These are phyloP conservation scores for Thyridium curvatum DNA, from an alignment of 2,329 filamentous ascomycete genomes.

Conservation along the genomic window DNA sequence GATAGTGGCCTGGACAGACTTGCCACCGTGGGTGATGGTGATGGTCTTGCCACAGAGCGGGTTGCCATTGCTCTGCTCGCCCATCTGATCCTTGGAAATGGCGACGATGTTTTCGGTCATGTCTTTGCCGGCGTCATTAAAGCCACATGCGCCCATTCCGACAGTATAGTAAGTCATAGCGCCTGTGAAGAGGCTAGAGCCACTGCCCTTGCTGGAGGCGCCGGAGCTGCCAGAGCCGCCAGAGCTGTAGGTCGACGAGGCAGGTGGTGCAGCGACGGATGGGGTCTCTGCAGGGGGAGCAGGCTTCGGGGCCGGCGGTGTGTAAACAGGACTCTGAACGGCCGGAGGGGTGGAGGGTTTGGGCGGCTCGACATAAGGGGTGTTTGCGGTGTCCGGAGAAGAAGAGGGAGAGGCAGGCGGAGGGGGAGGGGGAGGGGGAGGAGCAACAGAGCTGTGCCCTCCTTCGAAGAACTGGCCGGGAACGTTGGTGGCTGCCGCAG, in stretches of 20 bases:
- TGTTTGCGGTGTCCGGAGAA: conserved; percentile 6
- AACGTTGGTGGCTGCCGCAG: conserved; percentile 13
- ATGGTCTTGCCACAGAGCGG: conserved; percentile 64
- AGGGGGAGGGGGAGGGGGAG: background rate
- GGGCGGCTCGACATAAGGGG: conserved; percentile 5
- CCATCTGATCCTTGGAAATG: conserved; percentile 60
- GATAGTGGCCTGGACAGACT: conserved; percentile 50
- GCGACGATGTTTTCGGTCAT: conserved; percentile 58
- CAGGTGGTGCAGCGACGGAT: conserved; percentile 8
- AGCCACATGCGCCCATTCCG: conserved; percentile 64
- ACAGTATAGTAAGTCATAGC: conserved; percentile 71
- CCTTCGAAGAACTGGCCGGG: conserved; percentile 23
- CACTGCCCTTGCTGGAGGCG: conserved; percentile 12
- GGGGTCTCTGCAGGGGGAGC: conserved; percentile 9
- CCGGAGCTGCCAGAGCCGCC: conserved; percentile 13
- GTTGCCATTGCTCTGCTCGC: conserved; percentile 57
- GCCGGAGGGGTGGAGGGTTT: conserved; percentile 16
- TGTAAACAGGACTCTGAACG: conserved; percentile 6
- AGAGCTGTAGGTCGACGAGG: conserved; percentile 12
- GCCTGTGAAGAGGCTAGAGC: conserved; percentile 39
- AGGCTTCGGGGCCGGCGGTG: conserved; percentile 1
- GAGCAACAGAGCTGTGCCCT: conserved; percentile 5
- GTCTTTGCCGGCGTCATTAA: conserved; percentile 51
- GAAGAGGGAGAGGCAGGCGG: conserved; percentile 1
- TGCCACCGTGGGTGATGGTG: conserved; percentile 53